These are phyloP conservation scores for Pinus tabuliformis DNA, from an alignment of 75 land plant species.

Conservation along the genomic window DNA sequence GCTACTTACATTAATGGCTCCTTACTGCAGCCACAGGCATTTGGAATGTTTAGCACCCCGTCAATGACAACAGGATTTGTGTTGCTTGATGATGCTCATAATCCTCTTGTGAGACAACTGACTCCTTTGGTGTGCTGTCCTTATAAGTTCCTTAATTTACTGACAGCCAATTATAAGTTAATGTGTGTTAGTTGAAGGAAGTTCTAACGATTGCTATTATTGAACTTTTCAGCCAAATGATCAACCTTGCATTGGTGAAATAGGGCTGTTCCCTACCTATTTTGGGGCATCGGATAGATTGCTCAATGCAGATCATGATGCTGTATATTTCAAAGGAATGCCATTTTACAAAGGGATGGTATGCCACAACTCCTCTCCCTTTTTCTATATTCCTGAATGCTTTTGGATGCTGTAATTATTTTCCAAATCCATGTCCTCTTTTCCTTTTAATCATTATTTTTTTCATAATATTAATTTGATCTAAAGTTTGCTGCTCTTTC, in stretches of 20 bases:
- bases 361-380: not conserved
- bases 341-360: constrained; percentile 88
- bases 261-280: constrained; percentile 60
- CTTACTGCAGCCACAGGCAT: constrained; percentile 81
- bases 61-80: constrained; percentile 68
- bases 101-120: constrained; percentile 67
- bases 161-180: not conserved
- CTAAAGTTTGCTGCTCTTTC: not conserved
- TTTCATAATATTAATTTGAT: not conserved
- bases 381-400: not conserved
- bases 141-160: not conserved
- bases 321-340: constrained; percentile 93
- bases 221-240: constrained; percentile 74
- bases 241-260: constrained; percentile 86
- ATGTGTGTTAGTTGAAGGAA: not conserved
- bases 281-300: constrained; percentile 78
- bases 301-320: constrained; percentile 94
- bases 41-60: constrained; percentile 82
- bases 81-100: constrained; percentile 74
- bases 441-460: not conserved
- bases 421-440: not conserved
- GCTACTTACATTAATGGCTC: constrained; percentile 69
- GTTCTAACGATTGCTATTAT: not conserved
- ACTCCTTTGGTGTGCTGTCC: not conserved
- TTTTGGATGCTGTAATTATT: not conserved